Evolutionary conservation across 2,329 filamentous ascomycete species (phyloP).

Genomic region (Ascocoryne sarcoides): DNA sequence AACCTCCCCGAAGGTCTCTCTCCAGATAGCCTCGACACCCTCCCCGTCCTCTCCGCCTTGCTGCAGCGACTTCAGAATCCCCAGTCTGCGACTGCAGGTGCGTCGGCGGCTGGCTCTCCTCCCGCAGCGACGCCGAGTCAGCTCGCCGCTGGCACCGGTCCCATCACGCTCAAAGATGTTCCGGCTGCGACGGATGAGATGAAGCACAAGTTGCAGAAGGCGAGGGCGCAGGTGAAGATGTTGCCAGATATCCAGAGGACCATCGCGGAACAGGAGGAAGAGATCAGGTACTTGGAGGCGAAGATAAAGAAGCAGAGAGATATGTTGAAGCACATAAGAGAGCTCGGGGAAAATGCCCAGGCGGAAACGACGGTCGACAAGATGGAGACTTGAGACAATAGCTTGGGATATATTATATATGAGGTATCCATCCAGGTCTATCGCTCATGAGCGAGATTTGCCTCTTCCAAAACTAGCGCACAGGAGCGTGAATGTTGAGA

Average conservation of each 20-base stretch:
- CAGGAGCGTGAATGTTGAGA: too few species aligned
- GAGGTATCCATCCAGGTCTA: background rate
- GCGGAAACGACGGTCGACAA: constrained; percentile 27
- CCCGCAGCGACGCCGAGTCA: constrained; percentile 30
- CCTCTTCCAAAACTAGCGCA: too few species aligned
- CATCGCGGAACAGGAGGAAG: constrained; percentile 59
- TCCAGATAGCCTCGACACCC: constrained; percentile 75
- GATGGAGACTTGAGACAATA: constrained; percentile 31
- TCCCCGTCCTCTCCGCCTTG: constrained; percentile 72
- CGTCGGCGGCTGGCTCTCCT: constrained; percentile 23
- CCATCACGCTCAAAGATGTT: constrained; percentile 56
- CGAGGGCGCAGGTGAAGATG: constrained; percentile 54
- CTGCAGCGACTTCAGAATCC: constrained; percentile 60
- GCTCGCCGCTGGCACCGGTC: constrained; percentile 22
- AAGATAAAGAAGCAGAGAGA: constrained; percentile 54
- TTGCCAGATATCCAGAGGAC: constrained; percentile 63
- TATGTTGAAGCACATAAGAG: constrained; percentile 45
- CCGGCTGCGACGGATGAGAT: constrained; percentile 68
- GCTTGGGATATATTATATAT: background rate
- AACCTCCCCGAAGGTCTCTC: constrained; percentile 54
- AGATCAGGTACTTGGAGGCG: constrained; percentile 58
- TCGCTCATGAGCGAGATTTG: background rate
- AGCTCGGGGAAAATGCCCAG: constrained; percentile 37
- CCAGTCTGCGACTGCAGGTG: constrained; percentile 32
- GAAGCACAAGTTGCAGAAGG: constrained; percentile 76